phyloP scores from a whole-genome alignment of 495 filamentous ascomycete species.

The Penicillium pulvis region DNA sequence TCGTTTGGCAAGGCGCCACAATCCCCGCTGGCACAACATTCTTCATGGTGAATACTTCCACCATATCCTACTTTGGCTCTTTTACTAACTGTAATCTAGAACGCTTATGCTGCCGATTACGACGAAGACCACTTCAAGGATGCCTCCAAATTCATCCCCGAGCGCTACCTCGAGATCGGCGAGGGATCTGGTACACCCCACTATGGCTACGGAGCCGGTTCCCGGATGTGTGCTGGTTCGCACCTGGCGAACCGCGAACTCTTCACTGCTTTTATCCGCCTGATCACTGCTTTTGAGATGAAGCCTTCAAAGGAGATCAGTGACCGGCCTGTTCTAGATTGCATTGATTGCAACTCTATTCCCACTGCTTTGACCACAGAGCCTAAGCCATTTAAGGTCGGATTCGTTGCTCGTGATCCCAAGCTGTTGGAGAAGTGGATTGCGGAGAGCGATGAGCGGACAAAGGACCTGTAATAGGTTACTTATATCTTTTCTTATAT shows the following conservation, averaged over 20 bases:
- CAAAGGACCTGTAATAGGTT: slow-evolving; percentile 48
- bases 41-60: slow-evolving; percentile 55
- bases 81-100: slow-evolving; percentile 34
- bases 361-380: slow-evolving; percentile 69
- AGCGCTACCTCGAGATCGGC: slow-evolving; percentile 62
- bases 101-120: slow-evolving; percentile 71
- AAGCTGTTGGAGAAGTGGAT: slow-evolving; percentile 52
- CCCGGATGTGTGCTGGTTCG: slow-evolving; percentile 73
- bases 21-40: slow-evolving; percentile 68
- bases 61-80: too few species aligned
- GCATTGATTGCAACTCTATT: slow-evolving; percentile 63
- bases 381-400: slow-evolving; percentile 68
- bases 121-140: slow-evolving; percentile 66
- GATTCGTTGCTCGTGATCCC: slow-evolving; percentile 51
- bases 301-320: slow-evolving; percentile 35
- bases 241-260: slow-evolving; percentile 69
- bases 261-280: slow-evolving; percentile 66
- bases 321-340: slow-evolving; percentile 59
- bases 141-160: slow-evolving; percentile 59
- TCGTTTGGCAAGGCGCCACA: slow-evolving; percentile 57
- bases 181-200: slow-evolving; percentile 65
- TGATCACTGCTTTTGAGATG: slow-evolving; percentile 67
- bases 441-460: slow-evolving; percentile 58
- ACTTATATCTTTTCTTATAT: not conserved
- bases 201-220: slow-evolving; percentile 70